phyloP scores from a whole-genome alignment of 1,284 basidiomycete genomes.

The Ceratobasidium sp. region DNA sequence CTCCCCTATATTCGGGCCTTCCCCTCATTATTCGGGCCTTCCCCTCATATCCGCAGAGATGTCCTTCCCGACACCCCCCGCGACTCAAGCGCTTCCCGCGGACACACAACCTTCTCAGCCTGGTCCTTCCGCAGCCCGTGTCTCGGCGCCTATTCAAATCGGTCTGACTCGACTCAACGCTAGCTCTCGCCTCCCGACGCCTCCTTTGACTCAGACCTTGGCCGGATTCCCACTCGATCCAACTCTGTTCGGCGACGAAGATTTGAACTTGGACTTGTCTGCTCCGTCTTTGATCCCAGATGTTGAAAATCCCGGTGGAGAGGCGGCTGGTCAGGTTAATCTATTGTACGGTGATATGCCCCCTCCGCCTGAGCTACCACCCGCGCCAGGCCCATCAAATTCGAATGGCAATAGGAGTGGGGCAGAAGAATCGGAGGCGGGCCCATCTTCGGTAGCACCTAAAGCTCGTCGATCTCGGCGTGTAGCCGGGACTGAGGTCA shows the following conservation, averaged over 20 bases:
- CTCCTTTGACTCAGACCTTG: background rate
- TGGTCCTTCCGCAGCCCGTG: background rate
- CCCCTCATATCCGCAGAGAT: background rate
- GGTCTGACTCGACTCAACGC: background rate
- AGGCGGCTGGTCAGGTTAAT: no score
- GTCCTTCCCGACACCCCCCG: background rate
- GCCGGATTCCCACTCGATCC: slow-evolving; percentile 5
- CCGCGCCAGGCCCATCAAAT: background rate
- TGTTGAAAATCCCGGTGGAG: no score
- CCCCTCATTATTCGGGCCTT: background rate
- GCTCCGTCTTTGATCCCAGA: no score
- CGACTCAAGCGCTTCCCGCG: background rate
- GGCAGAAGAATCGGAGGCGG: background rate
- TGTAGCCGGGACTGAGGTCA: background rate
- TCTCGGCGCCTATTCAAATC: background rate
- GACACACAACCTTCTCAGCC: background rate
- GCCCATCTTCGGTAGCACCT: background rate
- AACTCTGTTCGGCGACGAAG: no score
- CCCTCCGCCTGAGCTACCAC: slow-evolving; percentile 1
- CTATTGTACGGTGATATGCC: background rate
- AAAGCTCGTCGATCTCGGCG: background rate
- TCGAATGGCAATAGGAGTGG: background rate
- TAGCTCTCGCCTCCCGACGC: background rate
- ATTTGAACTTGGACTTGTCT: no score
- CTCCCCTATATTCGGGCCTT: background rate